Evolutionary conservation across 345 rosid genomes (phyloP), one percentile per base, ranked within the genome.

Genomic region (Psidium friedrichsthalianum): DNA sequence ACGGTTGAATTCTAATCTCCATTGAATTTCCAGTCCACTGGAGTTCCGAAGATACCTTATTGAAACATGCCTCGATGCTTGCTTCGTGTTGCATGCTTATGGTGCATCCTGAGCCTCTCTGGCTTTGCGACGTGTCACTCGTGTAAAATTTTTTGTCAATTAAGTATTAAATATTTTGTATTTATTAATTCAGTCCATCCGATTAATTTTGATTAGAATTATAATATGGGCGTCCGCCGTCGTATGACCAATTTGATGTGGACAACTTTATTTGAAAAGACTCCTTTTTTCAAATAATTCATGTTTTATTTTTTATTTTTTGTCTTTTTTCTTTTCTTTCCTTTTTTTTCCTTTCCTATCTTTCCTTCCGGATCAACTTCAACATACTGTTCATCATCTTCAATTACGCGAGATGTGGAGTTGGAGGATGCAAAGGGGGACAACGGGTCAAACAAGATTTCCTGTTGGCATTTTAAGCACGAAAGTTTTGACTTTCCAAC

Each of bases 161-260:
- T 47, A 47, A 47, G 11, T 47, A 0, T 8, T 47, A 47, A 47
- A 51, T 2, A 11, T 51, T 51, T 51, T 51, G 14, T 3, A 51
- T 11, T 4, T 51, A 14, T 10, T 13, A 11, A 11, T 51, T 51
- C 4, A 11, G 0, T 11, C 14, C 14, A 51, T 11, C 3, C 14
- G 3, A 3, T 11, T 2, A 51, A 51, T 51, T 51, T 51, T 11
- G 4, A 11, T 1, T 11, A 51, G 12, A 51, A 51, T 51, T 3
- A 0, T 2, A 2, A 51, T 0, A 14, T 51, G 3, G 13, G 11
- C 14, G 52, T 4, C 4, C 2, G 0, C 14, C 7, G 3, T 11
- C 14, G 11, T 51, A 51, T 10, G 1, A 42, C 1, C 52, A 4
- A 51, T 51, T 2, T 61, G 13, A 61, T 2, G 7, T 24, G 13